These are phyloP conservation scores for Smittium culicis DNA, from an alignment of 371 early-diverging fungal genomes.

Conservation along the genomic window DNA sequence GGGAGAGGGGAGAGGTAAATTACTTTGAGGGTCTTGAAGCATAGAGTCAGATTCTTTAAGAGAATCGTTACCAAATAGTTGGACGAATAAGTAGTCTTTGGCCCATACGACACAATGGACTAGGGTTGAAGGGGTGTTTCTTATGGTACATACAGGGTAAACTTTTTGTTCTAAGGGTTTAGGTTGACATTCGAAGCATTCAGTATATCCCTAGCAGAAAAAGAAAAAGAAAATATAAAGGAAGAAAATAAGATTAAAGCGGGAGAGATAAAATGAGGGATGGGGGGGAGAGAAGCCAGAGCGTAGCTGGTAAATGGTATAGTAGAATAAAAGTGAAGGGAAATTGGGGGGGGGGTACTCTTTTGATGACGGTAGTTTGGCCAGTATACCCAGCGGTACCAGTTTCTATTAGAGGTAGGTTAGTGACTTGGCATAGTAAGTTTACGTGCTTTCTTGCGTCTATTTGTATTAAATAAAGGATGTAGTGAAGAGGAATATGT, in stretches of 20 bases:
- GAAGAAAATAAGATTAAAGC: background rate
- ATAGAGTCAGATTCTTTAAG: conserved; percentile 44
- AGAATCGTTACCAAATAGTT: conserved; percentile 71
- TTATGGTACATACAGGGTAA: conserved; percentile 95
- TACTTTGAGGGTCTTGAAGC: conserved; percentile 37
- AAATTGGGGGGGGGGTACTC: no score
- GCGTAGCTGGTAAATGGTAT: background rate
- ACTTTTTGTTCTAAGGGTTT: conserved; percentile 68
- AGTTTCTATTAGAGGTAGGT: conserved; percentile 86
- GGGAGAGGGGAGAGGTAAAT: conserved; percentile 12
- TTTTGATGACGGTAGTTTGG: conserved; percentile 79
- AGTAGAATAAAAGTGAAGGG: no score
- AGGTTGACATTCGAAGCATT: conserved; percentile 97
- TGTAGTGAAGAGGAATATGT: background rate
- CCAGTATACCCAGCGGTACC: conserved; percentile 97
- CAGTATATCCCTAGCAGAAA: conserved; percentile 35
- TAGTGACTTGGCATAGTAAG: conserved; percentile 80
- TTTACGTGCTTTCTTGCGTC: conserved; percentile 96
- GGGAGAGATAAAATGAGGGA: background rate
- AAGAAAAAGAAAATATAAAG: conserved; percentile 15
- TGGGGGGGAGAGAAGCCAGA: background rate
- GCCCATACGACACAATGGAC: conserved; percentile 99
- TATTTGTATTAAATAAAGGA: background rate
- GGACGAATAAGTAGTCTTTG: conserved; percentile 72
- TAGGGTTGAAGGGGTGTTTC: conserved; percentile 87